Percentiles rank a stretch among this genome's conserved stretches.
Conservation (phyloP, 495 filamentous ascomycete species). For the Tuber melanosporum region DNA sequence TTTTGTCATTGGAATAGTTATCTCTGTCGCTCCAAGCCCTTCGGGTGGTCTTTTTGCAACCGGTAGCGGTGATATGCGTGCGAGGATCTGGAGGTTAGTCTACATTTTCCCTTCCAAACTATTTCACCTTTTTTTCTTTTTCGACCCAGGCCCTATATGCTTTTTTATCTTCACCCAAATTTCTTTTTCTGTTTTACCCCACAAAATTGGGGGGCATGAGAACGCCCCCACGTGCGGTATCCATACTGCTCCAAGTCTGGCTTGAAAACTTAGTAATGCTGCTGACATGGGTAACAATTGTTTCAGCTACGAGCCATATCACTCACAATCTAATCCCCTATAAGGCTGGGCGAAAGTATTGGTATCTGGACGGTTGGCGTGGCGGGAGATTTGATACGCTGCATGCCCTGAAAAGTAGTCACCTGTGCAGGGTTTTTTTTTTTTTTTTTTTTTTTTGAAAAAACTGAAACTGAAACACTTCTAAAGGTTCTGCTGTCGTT, state of each 20-base stretch:
- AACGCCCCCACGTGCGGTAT: slow-evolving; percentile 26
- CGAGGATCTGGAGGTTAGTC: slow-evolving; percentile 66
- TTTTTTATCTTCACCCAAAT: slow-evolving; percentile 30
- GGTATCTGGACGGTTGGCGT: slow-evolving; percentile 7
- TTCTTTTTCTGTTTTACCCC: slow-evolving; percentile 34
- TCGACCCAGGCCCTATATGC: slow-evolving; percentile 17
- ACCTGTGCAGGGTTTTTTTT: neutral
- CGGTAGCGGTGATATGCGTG: slow-evolving; percentile 82
- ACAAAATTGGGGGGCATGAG: slow-evolving; percentile 20
- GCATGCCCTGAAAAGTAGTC: neutral
- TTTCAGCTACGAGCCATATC: slow-evolving; percentile 40
- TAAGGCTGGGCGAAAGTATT: slow-evolving; percentile 2
- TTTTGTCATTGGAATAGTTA: slow-evolving; percentile 52
- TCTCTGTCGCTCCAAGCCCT: slow-evolving; percentile 81
- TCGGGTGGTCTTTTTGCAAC: slow-evolving; percentile 75
- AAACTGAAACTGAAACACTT: neutral
- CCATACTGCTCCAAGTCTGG: slow-evolving; percentile 16
- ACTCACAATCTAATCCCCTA: slow-evolving; percentile 28
- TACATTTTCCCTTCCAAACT: slow-evolving; percentile 30
- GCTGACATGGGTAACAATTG: slow-evolving; percentile 27
- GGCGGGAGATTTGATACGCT: neutral
- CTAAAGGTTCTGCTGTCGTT: neutral
- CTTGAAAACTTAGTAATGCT: slow-evolving; percentile 29
- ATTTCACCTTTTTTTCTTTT: slow-evolving; percentile 28
- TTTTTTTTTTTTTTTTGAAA: neutral